Evolutionary conservation across 345 rosid genomes (phyloP).

Genomic region (Aurinia saxatilis): DNA sequence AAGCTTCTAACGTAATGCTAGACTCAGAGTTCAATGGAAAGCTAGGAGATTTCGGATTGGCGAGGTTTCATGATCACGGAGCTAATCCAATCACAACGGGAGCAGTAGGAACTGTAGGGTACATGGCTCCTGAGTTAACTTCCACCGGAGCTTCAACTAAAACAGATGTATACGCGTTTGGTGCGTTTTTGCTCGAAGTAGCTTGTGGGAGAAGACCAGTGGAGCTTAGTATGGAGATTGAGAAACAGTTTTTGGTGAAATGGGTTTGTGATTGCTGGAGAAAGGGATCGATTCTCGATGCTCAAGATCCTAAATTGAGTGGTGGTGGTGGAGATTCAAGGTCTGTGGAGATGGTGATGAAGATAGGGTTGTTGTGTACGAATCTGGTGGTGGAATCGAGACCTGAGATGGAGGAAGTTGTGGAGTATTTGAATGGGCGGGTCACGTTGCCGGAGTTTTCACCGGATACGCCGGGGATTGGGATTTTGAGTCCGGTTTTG

Average conservation of each 20-base stretch:
- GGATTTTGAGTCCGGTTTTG: conserved; percentile 11
- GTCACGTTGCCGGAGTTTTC: conserved; percentile 25
- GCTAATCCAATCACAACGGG: conserved; percentile 33
- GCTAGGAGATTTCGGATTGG: conserved; percentile 57
- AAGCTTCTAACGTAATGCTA: conserved; percentile 41
- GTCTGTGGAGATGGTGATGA: conserved; percentile 37
- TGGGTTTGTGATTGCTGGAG: conserved; percentile 34
- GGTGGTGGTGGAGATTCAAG: too few species aligned
- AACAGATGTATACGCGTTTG: conserved; percentile 41
- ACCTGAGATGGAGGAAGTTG: conserved; percentile 34
- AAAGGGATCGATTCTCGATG: conserved; percentile 13
- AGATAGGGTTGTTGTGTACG: conserved; percentile 35
- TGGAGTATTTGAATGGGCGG: conserved; percentile 14
- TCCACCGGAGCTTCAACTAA: conserved; percentile 37
- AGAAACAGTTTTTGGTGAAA: conserved; percentile 28
- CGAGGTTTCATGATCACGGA: conserved; percentile 39
- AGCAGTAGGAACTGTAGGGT: conserved; percentile 42
- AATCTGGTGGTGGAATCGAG: conserved; percentile 22
- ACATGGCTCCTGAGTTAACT: conserved; percentile 43
- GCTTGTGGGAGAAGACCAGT: conserved; percentile 51
- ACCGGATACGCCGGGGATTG: conserved; percentile 18
- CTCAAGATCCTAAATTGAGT: conserved; percentile 27
- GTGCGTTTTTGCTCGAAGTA: conserved; percentile 42
- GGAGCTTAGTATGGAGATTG: conserved; percentile 3
- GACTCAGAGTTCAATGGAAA: conserved; percentile 33